Base-by-base conservation (phyloP, 139 green algal genomes). In the Closterium sp. region DNA sequence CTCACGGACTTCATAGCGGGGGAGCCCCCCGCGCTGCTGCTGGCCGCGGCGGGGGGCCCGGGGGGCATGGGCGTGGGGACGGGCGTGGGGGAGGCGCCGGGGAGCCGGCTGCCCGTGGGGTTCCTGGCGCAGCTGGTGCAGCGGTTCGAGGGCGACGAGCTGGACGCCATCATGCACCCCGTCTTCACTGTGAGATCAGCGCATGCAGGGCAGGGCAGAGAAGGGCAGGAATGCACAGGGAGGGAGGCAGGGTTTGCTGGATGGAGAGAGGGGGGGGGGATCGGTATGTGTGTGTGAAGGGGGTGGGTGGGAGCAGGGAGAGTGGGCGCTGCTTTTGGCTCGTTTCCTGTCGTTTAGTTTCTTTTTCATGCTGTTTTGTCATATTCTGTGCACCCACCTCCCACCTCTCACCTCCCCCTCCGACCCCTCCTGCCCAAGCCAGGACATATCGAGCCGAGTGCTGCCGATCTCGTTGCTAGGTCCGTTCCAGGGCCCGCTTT, bases 61-160 rank as follows among this genome's bases (percentile, higher is more conserved):
- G n/a, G 85, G 2, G 36, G 21, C 30, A 12, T 92, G n/a, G 84
- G 28, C 3, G 86, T 92, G 2, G 89, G 86, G 12, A 8, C 31
- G 81, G 4, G 81, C 81, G 81, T 32, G 81, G 81, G n/a, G 81
- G 81, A 33, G n/a, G 32, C 84, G 89, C 55, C 32, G 28, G 84
- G 92, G 36, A 85, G 33, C 28, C 2, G n/a, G 33, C 85, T 99
- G 90, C 97, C 97, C 0, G 55, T 87, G 0, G 96, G 95, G 0
- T 99, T 98, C 84, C 90, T 99, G 33, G 96, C 98, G 87, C 95
- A 97, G 33, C 95, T 98, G 43, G 95, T 92, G 0, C 91, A 87
- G 8, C 93, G 94, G 30, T 97, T 97, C 81, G 96, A 95, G 83
- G 95, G 97, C 23, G 96, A 97, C 84, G 97, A 96, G 6, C 94